A percentile compares a stretch with the other conserved stretches of the same genome.
These are phyloP conservation scores for Geotrichum australiense DNA, from an alignment of 1,139 yeast species.

Conservation along the genomic window DNA sequence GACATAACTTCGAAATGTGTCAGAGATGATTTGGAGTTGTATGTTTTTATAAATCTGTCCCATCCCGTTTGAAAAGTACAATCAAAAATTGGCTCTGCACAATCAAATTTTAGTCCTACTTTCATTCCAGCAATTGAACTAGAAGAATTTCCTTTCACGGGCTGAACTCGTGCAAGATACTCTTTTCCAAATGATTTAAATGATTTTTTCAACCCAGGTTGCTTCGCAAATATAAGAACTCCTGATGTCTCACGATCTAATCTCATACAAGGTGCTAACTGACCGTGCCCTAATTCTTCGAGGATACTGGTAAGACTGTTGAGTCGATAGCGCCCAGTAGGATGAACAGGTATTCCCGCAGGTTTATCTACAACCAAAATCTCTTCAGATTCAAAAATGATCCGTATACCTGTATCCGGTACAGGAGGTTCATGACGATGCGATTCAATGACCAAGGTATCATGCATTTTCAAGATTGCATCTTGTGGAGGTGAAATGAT, in stretches of 20 bases:
- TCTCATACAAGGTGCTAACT: conserved; percentile 38
- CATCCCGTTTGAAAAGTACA: conserved; percentile 12
- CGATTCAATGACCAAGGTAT: conserved; percentile 3
- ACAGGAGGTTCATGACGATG: conserved; percentile 19
- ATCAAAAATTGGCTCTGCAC: conserved; percentile 15
- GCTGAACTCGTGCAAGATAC: not conserved
- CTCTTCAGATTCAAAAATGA: conserved; percentile 8
- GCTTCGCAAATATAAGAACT: conserved; percentile 50
- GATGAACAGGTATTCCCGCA: conserved; percentile 18
- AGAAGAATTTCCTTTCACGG: not conserved
- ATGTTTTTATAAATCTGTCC: conserved; percentile 1
- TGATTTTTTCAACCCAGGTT: conserved; percentile 40
- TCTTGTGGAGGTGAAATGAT: not conserved
- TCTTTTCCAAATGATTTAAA: not conserved
- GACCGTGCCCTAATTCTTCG: conserved; percentile 19
- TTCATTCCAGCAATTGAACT: not conserved
- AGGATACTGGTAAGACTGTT: conserved; percentile 20
- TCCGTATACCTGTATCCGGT: not conserved
- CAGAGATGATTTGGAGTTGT: conserved; percentile 32
- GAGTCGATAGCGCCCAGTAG: conserved; percentile 15
- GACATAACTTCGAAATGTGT: conserved; percentile 38
- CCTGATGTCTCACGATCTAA: conserved; percentile 75
- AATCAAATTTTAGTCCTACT: conserved; percentile 2
- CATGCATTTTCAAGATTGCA: conserved; percentile 4
- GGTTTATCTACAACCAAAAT: conserved; percentile 16